Evolutionary conservation across 2,329 filamentous ascomycete genomes (phyloP).

Genomic region (Aspergillus neotritici): DNA sequence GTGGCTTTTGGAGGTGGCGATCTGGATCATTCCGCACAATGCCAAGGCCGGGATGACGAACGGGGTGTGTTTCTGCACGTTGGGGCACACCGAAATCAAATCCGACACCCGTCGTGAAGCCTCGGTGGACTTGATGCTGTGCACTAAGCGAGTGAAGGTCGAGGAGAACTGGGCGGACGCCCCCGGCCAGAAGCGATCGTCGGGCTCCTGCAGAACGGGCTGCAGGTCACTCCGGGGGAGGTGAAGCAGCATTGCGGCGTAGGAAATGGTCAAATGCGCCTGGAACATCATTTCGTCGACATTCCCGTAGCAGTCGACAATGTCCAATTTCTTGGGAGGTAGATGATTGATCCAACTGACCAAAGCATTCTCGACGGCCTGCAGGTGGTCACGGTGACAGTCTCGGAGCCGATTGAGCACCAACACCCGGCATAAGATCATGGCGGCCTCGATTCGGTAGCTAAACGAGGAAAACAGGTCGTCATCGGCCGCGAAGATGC

Average conservation of each 20-base stretch:
- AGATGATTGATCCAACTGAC: conserved; percentile 74
- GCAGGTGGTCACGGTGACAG: conserved; percentile 48
- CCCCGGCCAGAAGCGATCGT: conserved; percentile 23
- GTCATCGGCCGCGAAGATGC: conserved; percentile 59
- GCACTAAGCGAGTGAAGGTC: conserved; percentile 29
- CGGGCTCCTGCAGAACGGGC: conserved; percentile 19
- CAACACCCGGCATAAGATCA: conserved; percentile 70
- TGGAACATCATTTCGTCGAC: conserved; percentile 59
- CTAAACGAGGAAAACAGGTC: conserved; percentile 74
- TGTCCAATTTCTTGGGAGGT: conserved; percentile 62
- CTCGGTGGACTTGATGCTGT: conserved; percentile 33
- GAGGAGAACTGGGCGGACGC: conserved; percentile 24
- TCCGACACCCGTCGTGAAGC: conserved; percentile 30
- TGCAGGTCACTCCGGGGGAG: conserved; percentile 67
- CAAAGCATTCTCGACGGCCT: conserved; percentile 52
- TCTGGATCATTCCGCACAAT: conserved; percentile 32
- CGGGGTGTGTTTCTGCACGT: conserved; percentile 27
- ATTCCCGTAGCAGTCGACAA: conserved; percentile 62
- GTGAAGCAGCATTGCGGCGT: conserved; percentile 63
- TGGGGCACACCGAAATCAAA: conserved; percentile 29
- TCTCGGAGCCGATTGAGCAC: conserved; percentile 34
- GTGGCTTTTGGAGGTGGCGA: conserved; percentile 30
- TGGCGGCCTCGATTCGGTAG: conserved; percentile 72
- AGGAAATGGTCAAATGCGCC: conserved; percentile 35
- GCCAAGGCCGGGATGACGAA: conserved; percentile 26